Base-by-base conservation (phyloP, 75 land plant species). In the Selaginella tamariscina region DNA sequence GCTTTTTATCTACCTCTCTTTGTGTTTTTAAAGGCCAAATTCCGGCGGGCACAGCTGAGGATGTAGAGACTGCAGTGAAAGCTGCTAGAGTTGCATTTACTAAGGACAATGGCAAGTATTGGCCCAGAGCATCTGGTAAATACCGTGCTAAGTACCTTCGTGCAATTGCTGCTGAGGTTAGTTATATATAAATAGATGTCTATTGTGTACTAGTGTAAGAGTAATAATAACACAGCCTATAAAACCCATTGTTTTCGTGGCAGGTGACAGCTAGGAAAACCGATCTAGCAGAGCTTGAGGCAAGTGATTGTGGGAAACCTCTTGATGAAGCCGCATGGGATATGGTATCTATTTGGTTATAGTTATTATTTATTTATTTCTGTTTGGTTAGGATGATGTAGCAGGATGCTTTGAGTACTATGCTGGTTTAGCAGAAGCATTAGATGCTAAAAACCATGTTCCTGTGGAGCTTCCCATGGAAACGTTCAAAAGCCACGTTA, bases 301-400 rank as follows among this genome's bases (percentile, higher is more conserved):
- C 92, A 32, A 68, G 82, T 66, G 99, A 95, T 68, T 82, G 89
- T 72, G 99, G 99, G 59, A 95, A 91, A 75, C 99, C 99, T 24
- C 49, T 95, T 26, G 97, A 91, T 54, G 99, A 95, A 81, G 82
- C 99, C 44, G 86, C 82, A 64, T 95, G 99, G 97, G 99, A 95
- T 65, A 85, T 95, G 69, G 99, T 95, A 84, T 26, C 66, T 30
- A 5, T 39, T 39, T 39, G 11, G 49, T 39, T 39, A 5, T 5
- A 59, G 27, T 22, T 26, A n/a, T 9, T 22, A n/a, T n/a, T 22
- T 59, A 59, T 59, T 59, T 22, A 22, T 59, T 21, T 71, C 68
- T 72, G 22, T 56, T 75, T 31, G 80, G 5, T 21, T 23, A 91
- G 99, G 97, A 95, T 83, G 99, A 95, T 80, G 99, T 95, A 70